These are phyloP conservation scores for Russula ochroleuca DNA, from an alignment of 768 basidiomycete genomes.

Conservation along the genomic window DNA sequence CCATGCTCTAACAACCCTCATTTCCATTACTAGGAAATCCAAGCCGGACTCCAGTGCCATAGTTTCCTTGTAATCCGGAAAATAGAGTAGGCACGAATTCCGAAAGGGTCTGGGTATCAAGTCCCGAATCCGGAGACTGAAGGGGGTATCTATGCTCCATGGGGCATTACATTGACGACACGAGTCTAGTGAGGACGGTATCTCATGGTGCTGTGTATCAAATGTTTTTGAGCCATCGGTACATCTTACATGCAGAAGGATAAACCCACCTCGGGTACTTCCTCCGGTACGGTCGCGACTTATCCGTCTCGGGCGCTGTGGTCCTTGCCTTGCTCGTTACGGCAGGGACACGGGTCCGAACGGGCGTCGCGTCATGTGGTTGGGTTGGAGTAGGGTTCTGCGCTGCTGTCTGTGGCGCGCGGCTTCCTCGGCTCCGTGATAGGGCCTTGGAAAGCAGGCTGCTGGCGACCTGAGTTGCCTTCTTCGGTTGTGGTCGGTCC, in stretches of 20 bases:
- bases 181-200: neutral
- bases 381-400: neutral
- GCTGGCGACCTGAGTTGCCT: neutral
- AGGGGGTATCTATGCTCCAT: neutral
- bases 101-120: no score
- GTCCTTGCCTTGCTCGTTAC: constrained; percentile 21
- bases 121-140: neutral
- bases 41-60: neutral
- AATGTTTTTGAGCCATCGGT: neutral
- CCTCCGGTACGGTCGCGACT: neutral
- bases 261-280: constrained; percentile 14
- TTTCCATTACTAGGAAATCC: no score
- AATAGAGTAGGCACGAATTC: no score
- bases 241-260: neutral
- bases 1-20: no score
- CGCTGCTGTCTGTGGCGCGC: neutral
- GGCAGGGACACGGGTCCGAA: constrained; percentile 10
- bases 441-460: neutral
- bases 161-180: neutral
- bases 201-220: constrained; percentile 11
- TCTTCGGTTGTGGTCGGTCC: neutral
- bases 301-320: constrained; percentile 15
- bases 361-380: neutral
- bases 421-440: neutral
- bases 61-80: neutral